Percentiles rank a stretch among this genome's conserved stretches.
These are phyloP conservation scores for Trichophyton mentagrophytes DNA, from an alignment of 2,329 filamentous ascomycete genomes.

Conservation along the genomic window DNA sequence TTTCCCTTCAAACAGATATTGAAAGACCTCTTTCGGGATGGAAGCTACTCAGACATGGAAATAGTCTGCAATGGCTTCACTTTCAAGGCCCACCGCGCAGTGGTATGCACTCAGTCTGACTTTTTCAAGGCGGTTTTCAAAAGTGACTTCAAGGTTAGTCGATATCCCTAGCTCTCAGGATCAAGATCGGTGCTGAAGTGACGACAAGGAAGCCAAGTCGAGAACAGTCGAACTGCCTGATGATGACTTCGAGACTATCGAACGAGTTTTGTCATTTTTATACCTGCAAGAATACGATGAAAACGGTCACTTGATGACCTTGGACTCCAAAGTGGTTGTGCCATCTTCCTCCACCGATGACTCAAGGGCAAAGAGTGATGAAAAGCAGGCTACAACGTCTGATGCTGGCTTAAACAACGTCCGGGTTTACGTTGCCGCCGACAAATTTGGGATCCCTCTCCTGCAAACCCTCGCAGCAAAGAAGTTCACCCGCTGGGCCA, in stretches of 20 bases:
- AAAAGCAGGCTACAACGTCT: not conserved
- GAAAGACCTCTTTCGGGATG: not conserved
- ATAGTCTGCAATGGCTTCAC: not conserved
- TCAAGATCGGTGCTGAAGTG: not conserved
- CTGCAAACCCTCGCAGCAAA: not conserved
- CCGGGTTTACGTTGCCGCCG: not conserved
- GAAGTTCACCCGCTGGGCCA: not conserved
- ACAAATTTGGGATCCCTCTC: not conserved
- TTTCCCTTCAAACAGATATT: not conserved
- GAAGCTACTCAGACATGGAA: not conserved
- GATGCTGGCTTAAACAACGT: not conserved
- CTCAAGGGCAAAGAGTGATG: not conserved
- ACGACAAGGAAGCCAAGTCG: not conserved
- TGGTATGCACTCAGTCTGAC: not conserved
- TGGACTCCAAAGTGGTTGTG: too few relatives aligned
- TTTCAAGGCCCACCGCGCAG: not conserved
- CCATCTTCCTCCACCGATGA: not conserved
- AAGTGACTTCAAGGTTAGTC: not conserved
- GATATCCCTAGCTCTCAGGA: not conserved
- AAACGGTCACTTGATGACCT: not conserved
- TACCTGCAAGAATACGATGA: slow-evolving; percentile 3
- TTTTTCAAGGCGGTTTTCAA: not conserved
- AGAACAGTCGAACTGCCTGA: not conserved
- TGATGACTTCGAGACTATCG: not conserved
- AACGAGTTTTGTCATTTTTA: not conserved